These are phyloP conservation scores for Alternaria sp. DNA, from an alignment of 2,329 filamentous ascomycete genomes.

Conservation along the genomic window DNA sequence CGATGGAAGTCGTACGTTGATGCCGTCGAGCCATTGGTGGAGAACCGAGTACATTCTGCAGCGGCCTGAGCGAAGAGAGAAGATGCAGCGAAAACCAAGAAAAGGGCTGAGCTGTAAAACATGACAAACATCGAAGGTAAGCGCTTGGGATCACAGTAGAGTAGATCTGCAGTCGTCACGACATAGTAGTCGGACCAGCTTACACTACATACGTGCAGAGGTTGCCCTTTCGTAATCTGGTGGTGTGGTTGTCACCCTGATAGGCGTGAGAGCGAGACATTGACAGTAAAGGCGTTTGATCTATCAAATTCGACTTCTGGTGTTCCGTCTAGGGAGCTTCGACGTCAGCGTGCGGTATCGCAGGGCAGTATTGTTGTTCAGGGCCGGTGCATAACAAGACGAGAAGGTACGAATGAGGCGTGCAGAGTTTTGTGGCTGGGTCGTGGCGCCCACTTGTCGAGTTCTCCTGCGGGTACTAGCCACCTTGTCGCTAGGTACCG, in stretches of 20 bases:
- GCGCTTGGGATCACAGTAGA: neutral
- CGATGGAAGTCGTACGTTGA: conserved; percentile 18
- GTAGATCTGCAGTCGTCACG: neutral
- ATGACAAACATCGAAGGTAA: neutral
- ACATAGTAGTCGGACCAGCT: neutral
- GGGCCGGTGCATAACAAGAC: neutral
- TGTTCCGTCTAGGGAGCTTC: neutral
- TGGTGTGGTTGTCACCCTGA: neutral
- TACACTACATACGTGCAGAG: neutral
- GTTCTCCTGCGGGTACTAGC: neutral
- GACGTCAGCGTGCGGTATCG: neutral
- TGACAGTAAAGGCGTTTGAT: neutral
- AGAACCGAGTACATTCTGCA: conserved; percentile 16
- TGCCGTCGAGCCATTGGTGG: conserved; percentile 13
- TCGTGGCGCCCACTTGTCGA: neutral
- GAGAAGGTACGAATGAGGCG: neutral
- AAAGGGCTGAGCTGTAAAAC: neutral
- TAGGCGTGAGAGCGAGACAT: neutral
- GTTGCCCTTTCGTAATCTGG: neutral
- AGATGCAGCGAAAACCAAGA: neutral
- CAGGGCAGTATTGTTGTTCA: neutral
- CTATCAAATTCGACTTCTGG: neutral
- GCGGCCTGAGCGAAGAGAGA: neutral
- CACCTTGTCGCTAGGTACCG: neutral
- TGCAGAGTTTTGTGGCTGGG: conserved; percentile 1